Evolutionary conservation across 1,139 yeast genomes (phyloP).

Genomic region (Pichia sp.): DNA sequence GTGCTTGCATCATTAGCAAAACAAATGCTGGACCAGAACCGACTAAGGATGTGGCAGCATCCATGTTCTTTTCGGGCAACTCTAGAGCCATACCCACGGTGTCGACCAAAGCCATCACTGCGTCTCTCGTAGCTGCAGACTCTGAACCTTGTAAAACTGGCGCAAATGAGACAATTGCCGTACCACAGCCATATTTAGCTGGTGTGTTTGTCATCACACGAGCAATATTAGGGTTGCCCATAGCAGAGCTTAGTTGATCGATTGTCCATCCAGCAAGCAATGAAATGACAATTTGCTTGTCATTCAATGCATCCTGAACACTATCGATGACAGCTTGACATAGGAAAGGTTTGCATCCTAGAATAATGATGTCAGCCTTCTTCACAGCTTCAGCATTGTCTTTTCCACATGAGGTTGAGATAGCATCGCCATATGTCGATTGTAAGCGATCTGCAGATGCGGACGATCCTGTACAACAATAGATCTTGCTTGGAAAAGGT

Average conservation of each 20-base stretch:
- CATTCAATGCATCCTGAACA: slow-evolving; percentile 35
- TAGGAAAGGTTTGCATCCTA: slow-evolving; percentile 85
- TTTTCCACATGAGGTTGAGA: slow-evolving; percentile 53
- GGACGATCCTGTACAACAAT: slow-evolving; percentile 68
- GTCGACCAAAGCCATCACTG: slow-evolving; percentile 54
- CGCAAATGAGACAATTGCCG: slow-evolving; percentile 82
- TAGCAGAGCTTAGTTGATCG: slow-evolving; percentile 51
- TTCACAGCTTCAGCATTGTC: slow-evolving; percentile 54
- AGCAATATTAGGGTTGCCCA: slow-evolving; percentile 56
- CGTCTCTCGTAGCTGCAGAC: slow-evolving; percentile 43
- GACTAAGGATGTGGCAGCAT: slow-evolving; percentile 90
- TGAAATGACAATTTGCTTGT: slow-evolving; percentile 62
- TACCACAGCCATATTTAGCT: slow-evolving; percentile 85
- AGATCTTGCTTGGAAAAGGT: slow-evolving; percentile 66
- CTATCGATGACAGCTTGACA: slow-evolving; percentile 50
- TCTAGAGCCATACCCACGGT: slow-evolving; percentile 71
- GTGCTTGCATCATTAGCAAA: slow-evolving; percentile 80
- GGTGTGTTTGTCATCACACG: slow-evolving; percentile 98
- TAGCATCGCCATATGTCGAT: slow-evolving; percentile 39
- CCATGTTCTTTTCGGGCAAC: slow-evolving; percentile 87
- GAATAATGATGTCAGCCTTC: slow-evolving; percentile 62
- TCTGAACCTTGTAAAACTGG: slow-evolving; percentile 24
- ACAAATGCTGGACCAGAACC: slow-evolving; percentile 98
- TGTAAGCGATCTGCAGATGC: slow-evolving; percentile 45
- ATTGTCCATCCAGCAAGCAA: slow-evolving; percentile 91